Base-by-base conservation (phyloP, 768 basidiomycete species). In the Symmetrospora coprosmae region DNA sequence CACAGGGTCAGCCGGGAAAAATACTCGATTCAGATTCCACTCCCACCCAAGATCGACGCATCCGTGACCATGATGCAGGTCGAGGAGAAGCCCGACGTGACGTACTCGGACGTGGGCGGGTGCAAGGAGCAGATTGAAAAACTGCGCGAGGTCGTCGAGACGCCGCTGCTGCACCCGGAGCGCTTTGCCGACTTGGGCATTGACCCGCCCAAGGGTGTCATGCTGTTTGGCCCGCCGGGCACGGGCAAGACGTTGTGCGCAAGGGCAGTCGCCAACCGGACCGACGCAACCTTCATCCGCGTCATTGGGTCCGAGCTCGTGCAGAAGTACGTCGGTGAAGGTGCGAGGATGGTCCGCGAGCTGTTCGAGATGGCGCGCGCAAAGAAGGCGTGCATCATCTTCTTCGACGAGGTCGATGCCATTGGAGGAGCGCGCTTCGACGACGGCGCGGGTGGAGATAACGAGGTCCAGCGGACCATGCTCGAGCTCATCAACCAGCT, bases 61-160 rank as follows among this genome's bases (percentile, higher is more conserved):
- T 92, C 90, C 0, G 94, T 99, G 1, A 97, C 94, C 13, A 96
- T 97, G 92, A 99, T 99, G 94, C 88, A 92, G 74, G 92, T 96
- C 21, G 92, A 96, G 72, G 92, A 96, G 75, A 91, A 94, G 72
- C 91, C 92, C 0, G 90, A 94, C 67, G 89, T 96, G 37, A 96
- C 92, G 2, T 97, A 97, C 71, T 90, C 89, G 2, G 94, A 97
- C 69, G 80, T 99, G 56, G 94, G 94, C 63, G 94, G 94, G 4
- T 97, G 94, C 75, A 97, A 97, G 75, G 94, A 97, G 71, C 94
- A 97, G 73, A 97, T 97, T 65, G 94, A 99, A 78, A 97, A 97
- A 75, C 78, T 99, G 43, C 80, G 92, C 40, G 94, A 99, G 75
- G 94, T 99, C 21, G 94, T 99, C 19, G 94, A 97, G 74, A 86